Evolutionary conservation across 2,329 filamentous ascomycete genomes (phyloP), one percentile per base, ranked within the genome.

Genomic region (Trichoderma sp.): DNA sequence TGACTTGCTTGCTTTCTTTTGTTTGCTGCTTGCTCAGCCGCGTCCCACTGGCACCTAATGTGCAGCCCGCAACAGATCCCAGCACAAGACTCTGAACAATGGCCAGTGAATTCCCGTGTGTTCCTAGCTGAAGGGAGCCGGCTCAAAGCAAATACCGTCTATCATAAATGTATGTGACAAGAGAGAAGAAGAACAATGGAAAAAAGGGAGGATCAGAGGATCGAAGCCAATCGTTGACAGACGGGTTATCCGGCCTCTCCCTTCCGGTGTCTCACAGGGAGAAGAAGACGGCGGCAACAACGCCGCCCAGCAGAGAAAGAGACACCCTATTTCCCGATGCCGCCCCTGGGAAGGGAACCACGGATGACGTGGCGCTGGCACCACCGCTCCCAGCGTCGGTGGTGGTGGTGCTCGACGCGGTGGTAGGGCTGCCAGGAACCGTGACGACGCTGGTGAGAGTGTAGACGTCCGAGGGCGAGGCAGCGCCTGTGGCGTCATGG

Each of bases 81-180:
- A 51, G 45, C 17, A 21, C 34, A 50, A 21, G 26, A 17, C 7
- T 14, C 17, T 50, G 12, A 14, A 45, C 41, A 43, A 24, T 19
- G 48, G 10, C 34, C 34, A 14, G 34, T 12, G 44, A 41, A 51
- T 61, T 24, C 17, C 28, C 15, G 7, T n/a, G 28, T 52, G 21
- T 3, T 24, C 52, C 48, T 45, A 61, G 17, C 58, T 61, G 14
- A 52, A 61, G 47, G 52, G 47, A 44, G 47, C 58, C 26, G n/a
- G 30, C 58, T 28, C 26, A 55, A 43, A 50, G 10, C 14, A 60
- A 60, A 54, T 30, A 41, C 15, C 17, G n/a, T 48, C 63, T 54
- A 65, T 60, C 48, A 65, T 65, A 65, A 65, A 47, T 58, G 48
- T 54, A 48, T 65, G 48, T 54, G 41, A 47, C 48, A 52, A 48